phyloP scores from a whole-genome alignment of 352 stramenopile genomes.

The Globisporangium lucens region DNA sequence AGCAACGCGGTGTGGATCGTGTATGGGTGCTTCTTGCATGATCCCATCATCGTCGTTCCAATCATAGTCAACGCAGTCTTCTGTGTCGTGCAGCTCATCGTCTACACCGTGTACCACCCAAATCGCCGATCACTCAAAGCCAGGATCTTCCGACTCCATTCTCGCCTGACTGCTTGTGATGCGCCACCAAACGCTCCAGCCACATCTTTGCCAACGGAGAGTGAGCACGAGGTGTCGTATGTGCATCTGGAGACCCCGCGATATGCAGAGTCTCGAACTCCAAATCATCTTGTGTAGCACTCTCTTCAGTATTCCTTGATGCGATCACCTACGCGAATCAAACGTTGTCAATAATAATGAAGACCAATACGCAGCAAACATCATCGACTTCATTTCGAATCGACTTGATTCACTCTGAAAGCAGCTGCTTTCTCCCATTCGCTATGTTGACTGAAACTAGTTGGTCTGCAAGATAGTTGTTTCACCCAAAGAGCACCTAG shows the following conservation, averaged over 20 bases:
- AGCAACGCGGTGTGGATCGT: slow-evolving; percentile 45
- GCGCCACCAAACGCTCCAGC: slow-evolving; percentile 13
- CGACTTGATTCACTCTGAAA: neutral
- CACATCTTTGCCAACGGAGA: slow-evolving; percentile 5
- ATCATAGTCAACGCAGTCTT: slow-evolving; percentile 33
- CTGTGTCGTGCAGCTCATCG: slow-evolving; percentile 28
- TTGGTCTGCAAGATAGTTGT: neutral
- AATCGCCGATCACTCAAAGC: slow-evolving; percentile 10
- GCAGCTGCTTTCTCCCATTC: neutral
- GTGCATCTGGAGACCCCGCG: slow-evolving; percentile 23
- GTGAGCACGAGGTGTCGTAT: slow-evolving; percentile 20
- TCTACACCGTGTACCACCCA: slow-evolving; percentile 33
- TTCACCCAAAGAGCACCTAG: neutral
- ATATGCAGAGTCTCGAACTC: slow-evolving; percentile 2
- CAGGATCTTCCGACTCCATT: slow-evolving; percentile 3
- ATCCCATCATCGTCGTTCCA: slow-evolving; percentile 32
- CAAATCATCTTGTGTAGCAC: neutral
- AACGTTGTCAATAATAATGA: neutral
- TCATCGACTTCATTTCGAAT: neutral
- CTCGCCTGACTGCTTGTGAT: neutral
- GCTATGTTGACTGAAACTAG: neutral
- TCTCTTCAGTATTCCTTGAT: neutral
- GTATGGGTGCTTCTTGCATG: slow-evolving; percentile 31
- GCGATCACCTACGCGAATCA: neutral
- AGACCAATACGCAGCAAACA: neutral